Percentiles rank a stretch among this genome's conserved stretches.
Conservation (phyloP, 2,329 filamentous ascomycete species). For the Microsporum ferrugineum region DNA sequence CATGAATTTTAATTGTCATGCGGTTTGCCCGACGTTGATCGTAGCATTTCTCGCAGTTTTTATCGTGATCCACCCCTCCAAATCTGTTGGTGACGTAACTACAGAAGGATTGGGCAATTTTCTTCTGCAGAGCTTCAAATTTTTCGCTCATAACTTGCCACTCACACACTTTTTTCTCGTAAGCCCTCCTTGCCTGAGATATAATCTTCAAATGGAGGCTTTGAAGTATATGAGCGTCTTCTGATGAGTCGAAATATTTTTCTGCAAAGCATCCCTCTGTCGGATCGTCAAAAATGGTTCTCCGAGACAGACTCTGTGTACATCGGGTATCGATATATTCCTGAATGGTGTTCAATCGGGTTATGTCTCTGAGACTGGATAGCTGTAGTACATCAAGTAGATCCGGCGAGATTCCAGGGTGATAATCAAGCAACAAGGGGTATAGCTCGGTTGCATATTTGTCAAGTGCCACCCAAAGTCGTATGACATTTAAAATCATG, state of each 20-base stretch:
- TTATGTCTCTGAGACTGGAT: conserved; percentile 37
- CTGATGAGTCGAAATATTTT: conserved; percentile 32
- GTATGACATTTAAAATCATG: conserved; percentile 45
- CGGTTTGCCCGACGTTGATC: conserved; percentile 26
- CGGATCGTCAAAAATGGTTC: conserved; percentile 41
- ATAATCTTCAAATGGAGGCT: conserved; percentile 28
- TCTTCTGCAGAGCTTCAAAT: conserved; percentile 29
- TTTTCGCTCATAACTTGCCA: conserved; percentile 25
- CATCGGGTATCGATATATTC: conserved; percentile 36
- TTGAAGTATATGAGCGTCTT: conserved; percentile 17
- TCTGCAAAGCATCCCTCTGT: conserved; percentile 36
- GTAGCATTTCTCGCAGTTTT: conserved; percentile 37
- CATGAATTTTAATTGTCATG: conserved; percentile 39
- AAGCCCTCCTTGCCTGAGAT: conserved; percentile 18
- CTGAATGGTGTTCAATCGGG: conserved; percentile 41
- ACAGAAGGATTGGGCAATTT: conserved; percentile 26
- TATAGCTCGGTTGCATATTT: conserved; percentile 29
- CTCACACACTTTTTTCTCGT: conserved; percentile 30
- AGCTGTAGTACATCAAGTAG: conserved; percentile 48
- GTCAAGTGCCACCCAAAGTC: conserved; percentile 50
- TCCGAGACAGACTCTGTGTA: not conserved
- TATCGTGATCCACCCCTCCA: conserved; percentile 22
- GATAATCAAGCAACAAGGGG: conserved; percentile 41
- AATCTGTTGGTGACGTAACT: conserved; percentile 14
- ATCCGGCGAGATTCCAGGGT: conserved; percentile 41